These are phyloP conservation scores for Arthrocladium fulminans DNA, from an alignment of 2,329 filamentous ascomycete species.

Conservation along the genomic window DNA sequence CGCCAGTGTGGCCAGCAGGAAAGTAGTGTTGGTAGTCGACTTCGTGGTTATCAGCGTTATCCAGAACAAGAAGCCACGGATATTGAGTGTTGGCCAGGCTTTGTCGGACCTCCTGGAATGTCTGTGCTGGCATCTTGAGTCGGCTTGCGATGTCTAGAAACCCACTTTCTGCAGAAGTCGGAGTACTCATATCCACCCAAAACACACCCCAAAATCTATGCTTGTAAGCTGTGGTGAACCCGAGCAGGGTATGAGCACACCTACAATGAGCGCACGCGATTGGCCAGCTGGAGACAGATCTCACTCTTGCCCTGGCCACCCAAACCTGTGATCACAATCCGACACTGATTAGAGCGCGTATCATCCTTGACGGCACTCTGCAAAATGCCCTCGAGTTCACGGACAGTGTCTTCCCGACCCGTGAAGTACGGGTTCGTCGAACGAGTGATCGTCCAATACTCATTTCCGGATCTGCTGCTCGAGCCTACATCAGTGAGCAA, in stretches of 20 bases:
- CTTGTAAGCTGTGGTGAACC: constrained; percentile 12
- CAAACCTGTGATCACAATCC: constrained; percentile 24
- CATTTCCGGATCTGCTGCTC: too few species aligned
- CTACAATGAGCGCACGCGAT: constrained; percentile 22
- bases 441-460: background rate
- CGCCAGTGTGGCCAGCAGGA: constrained; percentile 9
- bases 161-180: constrained; percentile 17
- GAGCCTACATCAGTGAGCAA: too few species aligned
- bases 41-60: constrained; percentile 18
- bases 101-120: constrained; percentile 15
- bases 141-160: constrained; percentile 23
- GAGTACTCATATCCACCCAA: constrained; percentile 26
- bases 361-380: background rate
- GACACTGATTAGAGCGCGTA: background rate
- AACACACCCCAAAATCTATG: constrained; percentile 28
- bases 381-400: background rate
- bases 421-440: background rate
- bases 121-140: constrained; percentile 16
- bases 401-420: background rate
- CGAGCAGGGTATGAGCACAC: constrained; percentile 6
- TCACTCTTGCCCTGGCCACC: constrained; percentile 29
- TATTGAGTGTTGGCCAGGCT: constrained; percentile 12
- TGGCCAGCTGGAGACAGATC: constrained; percentile 25
- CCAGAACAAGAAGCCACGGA: constrained; percentile 17
- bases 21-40: constrained; percentile 17